Evolutionary conservation across 2,329 filamentous ascomycete genomes (phyloP).

Genomic region (Fusarium redolens): DNA sequence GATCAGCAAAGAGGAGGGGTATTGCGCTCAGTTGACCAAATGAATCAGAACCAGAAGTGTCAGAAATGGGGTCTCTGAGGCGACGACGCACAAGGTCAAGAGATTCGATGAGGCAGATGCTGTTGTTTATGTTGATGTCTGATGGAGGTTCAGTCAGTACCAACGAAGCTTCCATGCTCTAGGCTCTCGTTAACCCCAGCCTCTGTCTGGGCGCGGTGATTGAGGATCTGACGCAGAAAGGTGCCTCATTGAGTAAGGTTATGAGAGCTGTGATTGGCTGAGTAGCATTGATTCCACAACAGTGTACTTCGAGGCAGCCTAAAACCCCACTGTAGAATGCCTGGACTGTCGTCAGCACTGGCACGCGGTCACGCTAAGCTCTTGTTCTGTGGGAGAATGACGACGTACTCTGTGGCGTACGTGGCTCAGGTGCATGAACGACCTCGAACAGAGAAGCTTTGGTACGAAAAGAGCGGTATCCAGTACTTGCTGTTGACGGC

Average conservation of each 20-base stretch:
- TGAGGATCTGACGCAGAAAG: slow-evolving; percentile 36
- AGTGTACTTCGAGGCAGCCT: slow-evolving; percentile 23
- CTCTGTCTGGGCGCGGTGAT: slow-evolving; percentile 37
- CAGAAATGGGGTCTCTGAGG: neutral
- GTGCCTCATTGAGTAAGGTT: slow-evolving; percentile 36
- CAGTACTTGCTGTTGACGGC: slow-evolving; percentile 6
- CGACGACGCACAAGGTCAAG: slow-evolving; percentile 4
- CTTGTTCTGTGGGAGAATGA: slow-evolving; percentile 33
- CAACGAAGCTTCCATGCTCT: slow-evolving; percentile 16
- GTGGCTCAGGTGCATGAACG: slow-evolving; percentile 36
- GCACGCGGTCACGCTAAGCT: slow-evolving; percentile 18
- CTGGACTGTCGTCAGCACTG: slow-evolving; percentile 35
- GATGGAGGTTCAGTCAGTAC: slow-evolving; percentile 31
- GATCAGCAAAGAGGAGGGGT: slow-evolving; percentile 6
- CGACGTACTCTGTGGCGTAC: slow-evolving; percentile 43
- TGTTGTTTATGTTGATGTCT: slow-evolving; percentile 30
- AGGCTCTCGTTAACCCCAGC: slow-evolving; percentile 40
- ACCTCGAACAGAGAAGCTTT: slow-evolving; percentile 2
- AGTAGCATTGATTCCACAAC: slow-evolving; percentile 30
- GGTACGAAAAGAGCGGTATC: slow-evolving; percentile 13
- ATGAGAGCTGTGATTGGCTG: slow-evolving; percentile 28
- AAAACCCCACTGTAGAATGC: slow-evolving; percentile 15
- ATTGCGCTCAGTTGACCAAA: neutral
- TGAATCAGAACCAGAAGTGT: neutral
- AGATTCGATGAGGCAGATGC: slow-evolving; percentile 22